Evolutionary conservation across 352 stramenopile genomes (phyloP).

Genomic region (Phytophthora constricta): DNA sequence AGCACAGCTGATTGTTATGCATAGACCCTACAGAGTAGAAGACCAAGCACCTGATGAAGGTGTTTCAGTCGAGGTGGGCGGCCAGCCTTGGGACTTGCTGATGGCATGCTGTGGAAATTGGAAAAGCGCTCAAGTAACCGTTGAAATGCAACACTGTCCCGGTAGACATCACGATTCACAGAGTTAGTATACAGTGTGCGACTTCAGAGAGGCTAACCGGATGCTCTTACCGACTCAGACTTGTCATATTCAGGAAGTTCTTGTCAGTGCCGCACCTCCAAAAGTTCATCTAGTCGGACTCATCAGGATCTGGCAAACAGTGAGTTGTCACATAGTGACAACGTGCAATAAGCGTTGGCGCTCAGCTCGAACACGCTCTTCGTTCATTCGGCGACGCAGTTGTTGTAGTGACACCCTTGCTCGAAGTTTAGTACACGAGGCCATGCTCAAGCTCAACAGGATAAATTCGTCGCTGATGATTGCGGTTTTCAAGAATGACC

Average conservation of each 20-base stretch:
- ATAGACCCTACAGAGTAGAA: not conserved
- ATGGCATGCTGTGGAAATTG: not conserved
- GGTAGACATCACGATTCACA: not conserved
- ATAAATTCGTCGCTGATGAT: too few species aligned
- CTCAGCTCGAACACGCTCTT: too few species aligned
- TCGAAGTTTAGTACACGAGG: too few species aligned
- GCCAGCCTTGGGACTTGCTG: not conserved
- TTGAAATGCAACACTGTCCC: not conserved
- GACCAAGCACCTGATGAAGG: not conserved
- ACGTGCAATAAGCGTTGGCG: not conserved
- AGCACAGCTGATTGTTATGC: not conserved
- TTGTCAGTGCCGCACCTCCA: not conserved
- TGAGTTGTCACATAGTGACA: not conserved
- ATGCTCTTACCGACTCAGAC: not conserved
- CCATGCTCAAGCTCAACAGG: too few species aligned
- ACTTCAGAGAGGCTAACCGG: too few species aligned
- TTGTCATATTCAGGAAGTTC: not conserved
- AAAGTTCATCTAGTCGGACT: not conserved
- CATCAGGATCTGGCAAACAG: not conserved
- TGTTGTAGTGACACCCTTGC: too few species aligned
- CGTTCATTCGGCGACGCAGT: too few species aligned
- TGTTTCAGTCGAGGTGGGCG: not conserved
- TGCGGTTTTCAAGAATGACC: too few species aligned
- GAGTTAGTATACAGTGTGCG: not conserved
- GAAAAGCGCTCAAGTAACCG: not conserved